Conservation (phyloP, 73 alveolate genomes). For the Stentor roeselii region DNA sequence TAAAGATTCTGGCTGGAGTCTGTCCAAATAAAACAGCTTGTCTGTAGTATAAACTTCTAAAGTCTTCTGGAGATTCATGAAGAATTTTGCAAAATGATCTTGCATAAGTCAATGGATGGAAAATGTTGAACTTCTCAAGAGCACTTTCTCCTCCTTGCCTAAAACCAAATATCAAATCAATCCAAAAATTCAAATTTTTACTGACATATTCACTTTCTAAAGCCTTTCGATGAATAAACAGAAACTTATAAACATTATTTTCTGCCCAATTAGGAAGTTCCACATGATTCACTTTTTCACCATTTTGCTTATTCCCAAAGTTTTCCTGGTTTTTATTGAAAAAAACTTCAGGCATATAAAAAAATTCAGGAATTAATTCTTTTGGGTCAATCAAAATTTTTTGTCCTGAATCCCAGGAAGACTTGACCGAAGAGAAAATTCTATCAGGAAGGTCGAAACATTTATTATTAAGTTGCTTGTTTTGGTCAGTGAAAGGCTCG, state of each 20-base stretch:
- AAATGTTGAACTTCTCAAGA: conserved; percentile 23
- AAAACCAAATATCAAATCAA: conserved; percentile 85
- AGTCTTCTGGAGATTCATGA: not conserved
- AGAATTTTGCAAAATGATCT: not conserved
- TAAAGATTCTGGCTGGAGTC: not conserved
- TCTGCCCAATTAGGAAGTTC: conserved; percentile 81
- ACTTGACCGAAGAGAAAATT: conserved; percentile 70
- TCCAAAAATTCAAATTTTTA: conserved; percentile 72
- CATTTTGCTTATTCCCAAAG: conserved; percentile 64
- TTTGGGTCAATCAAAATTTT: conserved; percentile 90
- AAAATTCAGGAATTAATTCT: conserved; percentile 96
- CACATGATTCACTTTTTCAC: conserved; percentile 71
- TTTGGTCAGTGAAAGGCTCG: conserved; percentile 86
- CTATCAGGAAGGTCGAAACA: conserved; percentile 93
- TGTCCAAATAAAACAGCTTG: not conserved
- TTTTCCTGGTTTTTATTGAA: conserved; percentile 44
- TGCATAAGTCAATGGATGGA: not conserved
- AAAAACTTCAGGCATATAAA: conserved; percentile 87
- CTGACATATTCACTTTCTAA: conserved; percentile 78
- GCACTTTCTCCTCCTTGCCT: conserved; percentile 69
- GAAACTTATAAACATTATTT: conserved; percentile 68
- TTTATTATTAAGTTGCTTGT: conserved; percentile 82
- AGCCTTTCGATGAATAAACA: conserved; percentile 80
- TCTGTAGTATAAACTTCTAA: not conserved
- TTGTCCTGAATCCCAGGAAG: conserved; percentile 71